Evolutionary conservation across 495 filamentous ascomycete species (phyloP), one percentile per base, ranked within the genome.

Genomic region (Neurospora sp.): DNA sequence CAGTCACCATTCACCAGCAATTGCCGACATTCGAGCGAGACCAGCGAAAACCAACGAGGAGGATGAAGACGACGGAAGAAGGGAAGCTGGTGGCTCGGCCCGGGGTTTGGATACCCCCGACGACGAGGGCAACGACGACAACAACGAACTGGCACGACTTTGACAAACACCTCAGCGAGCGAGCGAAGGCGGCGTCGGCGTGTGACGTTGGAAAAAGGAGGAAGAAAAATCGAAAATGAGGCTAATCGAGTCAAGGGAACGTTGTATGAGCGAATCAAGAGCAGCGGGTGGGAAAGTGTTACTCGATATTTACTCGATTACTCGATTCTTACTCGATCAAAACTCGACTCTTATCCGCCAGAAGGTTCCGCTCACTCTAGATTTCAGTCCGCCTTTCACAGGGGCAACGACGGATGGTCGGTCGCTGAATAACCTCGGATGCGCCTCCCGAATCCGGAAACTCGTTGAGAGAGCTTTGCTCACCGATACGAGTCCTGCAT

Each of bases 311-410:
- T 72, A 69, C 66, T 73, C 70, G 40, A 74, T 81, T 80, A 80
- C 80, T 79, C 78, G 79, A 80, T 76, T 39, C 71, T 82, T 82
- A 82, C 80, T 82, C 80, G 79, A 82, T 81, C 39, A 75, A 80
- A 82, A 82, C 78, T 77, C 76, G 54, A 4, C 16, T 40, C 39
- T 27, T 12, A 38, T 39, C 20, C 37, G 20, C 42, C 35, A 38
- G 39, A 41, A 70, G 69, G n/a, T 40, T 27, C 35, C 35, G 35
- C 69, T 20, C 69, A 40, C 35, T n/a, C n/a, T 69, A 40, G 71
- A 35, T 69, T 27, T 44, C n/a, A 72, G 16, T 10, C 20, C 20
- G 18, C 31, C 41, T 31, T 27, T 46, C 42, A 44, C 42, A n/a
- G n/a, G n/a, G n/a, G n/a, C n/a, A 10, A 46, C 18, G 42, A 46